These are phyloP conservation scores for Fusarium devonianum DNA, from an alignment of 2,329 filamentous ascomycete genomes.

Conservation along the genomic window DNA sequence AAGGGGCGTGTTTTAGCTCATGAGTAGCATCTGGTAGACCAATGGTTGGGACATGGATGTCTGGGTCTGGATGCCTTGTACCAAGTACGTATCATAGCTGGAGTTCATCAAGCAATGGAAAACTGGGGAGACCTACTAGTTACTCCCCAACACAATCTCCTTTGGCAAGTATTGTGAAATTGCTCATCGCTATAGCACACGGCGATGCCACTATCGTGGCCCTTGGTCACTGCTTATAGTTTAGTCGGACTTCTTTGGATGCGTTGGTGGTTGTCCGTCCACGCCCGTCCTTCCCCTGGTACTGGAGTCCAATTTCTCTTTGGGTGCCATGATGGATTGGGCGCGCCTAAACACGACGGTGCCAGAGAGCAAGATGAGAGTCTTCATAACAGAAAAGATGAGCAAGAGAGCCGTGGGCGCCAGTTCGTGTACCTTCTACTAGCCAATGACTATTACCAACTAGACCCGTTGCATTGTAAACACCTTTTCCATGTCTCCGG, in stretches of 20 bases:
- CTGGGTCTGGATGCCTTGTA: background rate
- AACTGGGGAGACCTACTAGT: background rate
- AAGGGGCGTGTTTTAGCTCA: too few relatives aligned
- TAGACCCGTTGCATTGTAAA: background rate
- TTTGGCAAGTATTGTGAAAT: conserved; percentile 11
- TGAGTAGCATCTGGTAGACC: background rate
- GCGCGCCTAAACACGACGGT: too few relatives aligned
- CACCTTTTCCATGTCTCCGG: conserved; percentile 35
- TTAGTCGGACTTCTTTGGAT: background rate
- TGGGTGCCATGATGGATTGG: conserved; percentile 15
- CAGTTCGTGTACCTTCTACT: too few relatives aligned
- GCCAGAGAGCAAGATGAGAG: background rate
- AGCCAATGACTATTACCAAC: background rate
- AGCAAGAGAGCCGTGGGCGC: too few relatives aligned
- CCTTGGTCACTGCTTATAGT: background rate
- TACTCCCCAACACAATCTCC: conserved; percentile 12
- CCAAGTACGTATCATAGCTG: conserved; percentile 10
- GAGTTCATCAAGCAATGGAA: conserved; percentile 11
- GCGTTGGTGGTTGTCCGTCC: background rate
- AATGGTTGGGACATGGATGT: background rate
- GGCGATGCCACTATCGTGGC: background rate
- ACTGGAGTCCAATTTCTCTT: conserved; percentile 25
- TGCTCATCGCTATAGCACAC: conserved; percentile 5
- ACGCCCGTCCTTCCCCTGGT: background rate
- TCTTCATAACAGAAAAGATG: background rate